Evolutionary conservation across 306 rosid genomes (phyloP).

Genomic region (Albizia julibrissin): DNA sequence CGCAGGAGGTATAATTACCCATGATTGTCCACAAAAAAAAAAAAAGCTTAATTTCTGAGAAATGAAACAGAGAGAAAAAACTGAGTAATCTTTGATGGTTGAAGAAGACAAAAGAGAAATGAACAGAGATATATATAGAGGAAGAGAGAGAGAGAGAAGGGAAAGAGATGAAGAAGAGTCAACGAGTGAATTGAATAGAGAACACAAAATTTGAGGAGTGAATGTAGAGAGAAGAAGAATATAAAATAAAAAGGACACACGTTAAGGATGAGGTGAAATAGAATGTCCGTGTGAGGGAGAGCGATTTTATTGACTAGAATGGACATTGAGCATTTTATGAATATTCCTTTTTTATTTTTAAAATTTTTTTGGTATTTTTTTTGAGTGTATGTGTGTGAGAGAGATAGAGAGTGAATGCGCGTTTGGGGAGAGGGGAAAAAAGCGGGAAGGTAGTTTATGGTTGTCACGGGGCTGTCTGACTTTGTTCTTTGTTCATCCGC

Average conservation of each 20-base stretch:
- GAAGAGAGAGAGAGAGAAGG: not conserved
- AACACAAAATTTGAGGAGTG: not conserved
- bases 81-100: not conserved
- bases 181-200: not conserved
- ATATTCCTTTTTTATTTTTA: too few species aligned
- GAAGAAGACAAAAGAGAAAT: not conserved
- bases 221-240: not conserved
- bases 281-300: conserved; percentile 10
- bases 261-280: not conserved
- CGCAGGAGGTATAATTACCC: conserved; percentile 89
- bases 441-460: not conserved
- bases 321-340: too few species aligned
- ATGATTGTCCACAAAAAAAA: not conserved
- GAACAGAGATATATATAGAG: not conserved
- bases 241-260: not conserved
- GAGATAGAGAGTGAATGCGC: not conserved
- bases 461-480: not conserved
- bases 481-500: not conserved
- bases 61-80: not conserved
- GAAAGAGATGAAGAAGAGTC: not conserved
- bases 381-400: too few species aligned
- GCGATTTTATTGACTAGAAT: not conserved
- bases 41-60: not conserved
- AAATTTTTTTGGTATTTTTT: too few species aligned
- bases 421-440: not conserved